A percentile compares a stretch with the other conserved stretches of the same genome.
phyloP scores from a whole-genome alignment of 2,329 filamentous ascomycete genomes.

The Hypoxylon sp. region DNA sequence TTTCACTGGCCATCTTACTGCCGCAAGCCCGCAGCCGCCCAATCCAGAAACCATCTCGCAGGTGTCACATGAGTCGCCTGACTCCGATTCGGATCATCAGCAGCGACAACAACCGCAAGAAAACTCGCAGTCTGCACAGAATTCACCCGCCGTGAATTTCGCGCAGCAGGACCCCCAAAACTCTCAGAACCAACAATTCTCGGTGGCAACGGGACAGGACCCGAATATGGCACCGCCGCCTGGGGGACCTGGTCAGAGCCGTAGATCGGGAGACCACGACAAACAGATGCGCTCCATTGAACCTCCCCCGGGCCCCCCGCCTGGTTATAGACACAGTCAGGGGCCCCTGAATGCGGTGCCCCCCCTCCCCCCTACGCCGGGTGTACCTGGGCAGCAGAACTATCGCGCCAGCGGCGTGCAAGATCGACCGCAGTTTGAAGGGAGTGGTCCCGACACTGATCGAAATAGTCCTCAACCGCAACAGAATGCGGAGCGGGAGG shows the following conservation, averaged over 20 bases:
- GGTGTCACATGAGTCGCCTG: conserved; percentile 71
- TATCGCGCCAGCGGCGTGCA: conserved; percentile 58
- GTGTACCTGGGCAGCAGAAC: conserved; percentile 51
- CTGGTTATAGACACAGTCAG: conserved; percentile 66
- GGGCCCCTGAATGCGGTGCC: conserved; percentile 58
- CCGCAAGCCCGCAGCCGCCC: conserved; percentile 54
- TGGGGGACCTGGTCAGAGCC: conserved; percentile 58
- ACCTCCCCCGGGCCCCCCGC: conserved; percentile 61
- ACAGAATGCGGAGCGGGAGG: conserved; percentile 56
- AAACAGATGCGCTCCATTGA: conserved; percentile 60
- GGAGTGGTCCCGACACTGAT: conserved; percentile 59
- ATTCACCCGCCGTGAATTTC: conserved; percentile 58
- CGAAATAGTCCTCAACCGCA: conserved; percentile 69
- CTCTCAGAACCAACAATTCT: conserved; percentile 41
- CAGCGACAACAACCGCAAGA: conserved; percentile 48
- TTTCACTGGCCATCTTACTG: conserved; percentile 50
- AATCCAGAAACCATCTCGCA: conserved; percentile 73
- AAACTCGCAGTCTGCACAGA: conserved; percentile 59
- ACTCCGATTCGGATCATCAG: conserved; percentile 62
- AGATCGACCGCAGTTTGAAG: conserved; percentile 61
- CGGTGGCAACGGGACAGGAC: conserved; percentile 49
- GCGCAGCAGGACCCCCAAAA: conserved; percentile 46
- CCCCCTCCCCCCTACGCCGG: conserved; percentile 58
- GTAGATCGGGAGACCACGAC: conserved; percentile 64
- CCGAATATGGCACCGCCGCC: conserved; percentile 63